Base-by-base conservation (phyloP, 129 eudicot genomes). In the Flaveria brownii region DNA sequence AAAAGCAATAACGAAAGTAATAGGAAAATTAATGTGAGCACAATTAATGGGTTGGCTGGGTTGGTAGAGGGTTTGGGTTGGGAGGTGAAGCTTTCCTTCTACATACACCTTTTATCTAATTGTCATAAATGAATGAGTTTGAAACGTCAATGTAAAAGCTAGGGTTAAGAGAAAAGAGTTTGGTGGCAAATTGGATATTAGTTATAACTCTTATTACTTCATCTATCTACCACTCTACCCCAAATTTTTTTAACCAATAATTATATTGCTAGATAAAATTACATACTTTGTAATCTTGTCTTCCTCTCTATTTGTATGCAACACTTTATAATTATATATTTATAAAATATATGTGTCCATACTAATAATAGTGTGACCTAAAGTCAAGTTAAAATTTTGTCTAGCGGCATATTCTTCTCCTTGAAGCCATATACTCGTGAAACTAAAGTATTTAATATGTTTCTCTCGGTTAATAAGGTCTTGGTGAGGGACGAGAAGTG, bases 61-160 rank as follows among this genome's bases (percentile, higher is more conserved):
- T 18, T 3, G 76, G 41, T 36, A 36, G 41, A 5, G 41, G 41
- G 8, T 36, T 4, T 5, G 63, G 71, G 64, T 70, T 60, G 71
- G 82, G 66, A 9, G 72, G 2, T 71, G 78, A 39, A 54, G 22
- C 73, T 79, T 72, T 36, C 41, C 41, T 36, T 50, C 52, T 72
- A 45, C 30, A 49, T 4, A 13, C 26, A 64, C 71, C 57, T 70
- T 36, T 78, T 36, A n/a, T 28, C 14, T 5, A 64, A 65, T 56
- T 42, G 25, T 73, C 78, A 72, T 80, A 80, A 80, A 80, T 80
- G 83, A 80, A 70, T 80, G 78, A n/a, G 79, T 43, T 80, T 80
- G 78, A 74, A 73, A 65, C n/a, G 69, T 80, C 57, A 54, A 65
- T 17, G 4, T 41, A 61, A 72, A 41, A 73, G 74, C 69, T 2